Evolutionary conservation across 176 grass and related monocot genomes (phyloP).

Genomic region (Cocos nucifera): DNA sequence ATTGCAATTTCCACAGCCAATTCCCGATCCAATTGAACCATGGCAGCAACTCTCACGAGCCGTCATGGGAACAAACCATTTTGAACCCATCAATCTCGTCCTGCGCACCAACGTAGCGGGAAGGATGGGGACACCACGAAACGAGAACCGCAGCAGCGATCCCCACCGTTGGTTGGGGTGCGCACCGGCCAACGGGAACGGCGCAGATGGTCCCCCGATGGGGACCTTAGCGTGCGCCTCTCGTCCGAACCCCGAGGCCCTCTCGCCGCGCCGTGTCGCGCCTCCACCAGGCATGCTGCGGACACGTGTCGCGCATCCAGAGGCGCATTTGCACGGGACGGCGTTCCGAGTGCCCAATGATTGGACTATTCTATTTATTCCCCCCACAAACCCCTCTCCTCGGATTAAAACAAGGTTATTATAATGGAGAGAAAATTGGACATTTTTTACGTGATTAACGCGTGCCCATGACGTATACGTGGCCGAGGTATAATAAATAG

Average conservation of each 20-base stretch:
- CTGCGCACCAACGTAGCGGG: too few species aligned
- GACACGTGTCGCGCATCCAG: neutral
- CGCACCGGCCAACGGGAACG: too few species aligned
- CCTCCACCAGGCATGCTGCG: neutral
- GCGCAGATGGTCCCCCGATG: too few species aligned
- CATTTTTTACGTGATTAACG: neutral
- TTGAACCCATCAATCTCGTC: too few species aligned
- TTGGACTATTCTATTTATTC: neutral
- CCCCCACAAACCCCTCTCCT: neutral
- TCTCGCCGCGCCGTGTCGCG: neutral
- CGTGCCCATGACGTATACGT: conserved; percentile 1
- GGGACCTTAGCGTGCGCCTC: neutral
- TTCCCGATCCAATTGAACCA: too few species aligned
- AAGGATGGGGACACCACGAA: too few species aligned
- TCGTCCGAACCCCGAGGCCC: neutral
- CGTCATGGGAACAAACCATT: too few species aligned
- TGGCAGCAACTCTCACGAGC: too few species aligned
- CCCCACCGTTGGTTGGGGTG: neutral
- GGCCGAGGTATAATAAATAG: neutral
- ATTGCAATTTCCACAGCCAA: too few species aligned
- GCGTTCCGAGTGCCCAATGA: neutral
- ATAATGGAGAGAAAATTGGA: too few species aligned
- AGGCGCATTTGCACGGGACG: neutral
- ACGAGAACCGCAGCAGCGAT: neutral
- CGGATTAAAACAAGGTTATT: too few species aligned